Evolutionary conservation across 176 grass and related monocot species (phyloP).

Genomic region (Eleusine indica): DNA sequence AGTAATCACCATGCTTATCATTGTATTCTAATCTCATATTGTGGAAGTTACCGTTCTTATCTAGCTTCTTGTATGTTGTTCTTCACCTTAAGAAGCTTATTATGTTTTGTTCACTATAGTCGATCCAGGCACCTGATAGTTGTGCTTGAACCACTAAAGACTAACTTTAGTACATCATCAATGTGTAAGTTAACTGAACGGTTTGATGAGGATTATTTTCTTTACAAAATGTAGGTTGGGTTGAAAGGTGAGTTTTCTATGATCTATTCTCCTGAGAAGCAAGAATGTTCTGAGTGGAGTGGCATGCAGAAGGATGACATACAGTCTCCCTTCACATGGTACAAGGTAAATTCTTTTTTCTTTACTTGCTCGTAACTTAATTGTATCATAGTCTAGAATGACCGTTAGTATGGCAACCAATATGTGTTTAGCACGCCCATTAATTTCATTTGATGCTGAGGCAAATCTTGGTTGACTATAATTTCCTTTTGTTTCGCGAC

Average conservation of each 20-base stretch:
- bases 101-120: constrained; percentile 3
- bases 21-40: background rate
- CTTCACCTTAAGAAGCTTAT: background rate
- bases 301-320: constrained; percentile 55
- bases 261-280: constrained; percentile 73
- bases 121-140: background rate
- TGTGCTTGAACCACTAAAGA: constrained; percentile 11
- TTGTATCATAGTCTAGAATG: constrained; percentile 17
- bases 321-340: constrained; percentile 78
- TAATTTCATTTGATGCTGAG: background rate
- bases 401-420: background rate
- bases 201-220: background rate
- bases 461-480: constrained; percentile 11
- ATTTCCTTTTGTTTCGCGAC: background rate
- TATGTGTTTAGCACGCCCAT: background rate
- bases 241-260: constrained; percentile 77
- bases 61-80: background rate
- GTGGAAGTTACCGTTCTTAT: background rate
- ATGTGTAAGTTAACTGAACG: constrained; percentile 10
- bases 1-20: background rate
- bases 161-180: constrained; percentile 1
- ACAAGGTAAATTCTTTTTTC: constrained; percentile 67
- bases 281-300: constrained; percentile 62
- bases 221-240: constrained; percentile 64
- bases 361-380: background rate